A percentile compares a stretch with the other conserved stretches of the same genome.
These are phyloP conservation scores for Solanum chaucha DNA, from an alignment of 257 asterid species.

Conservation along the genomic window DNA sequence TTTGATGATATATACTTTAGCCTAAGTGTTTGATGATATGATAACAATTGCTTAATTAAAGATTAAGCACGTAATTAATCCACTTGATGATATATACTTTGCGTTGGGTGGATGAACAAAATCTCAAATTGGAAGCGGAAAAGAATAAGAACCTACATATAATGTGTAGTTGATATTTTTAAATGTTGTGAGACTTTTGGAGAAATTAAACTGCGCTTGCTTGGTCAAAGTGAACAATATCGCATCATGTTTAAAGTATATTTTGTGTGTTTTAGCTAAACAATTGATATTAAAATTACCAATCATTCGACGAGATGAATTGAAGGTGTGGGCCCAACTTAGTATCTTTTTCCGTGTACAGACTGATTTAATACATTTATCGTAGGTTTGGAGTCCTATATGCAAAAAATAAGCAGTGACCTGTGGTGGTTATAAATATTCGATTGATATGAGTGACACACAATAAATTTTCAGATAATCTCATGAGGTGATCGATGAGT, in stretches of 20 bases:
- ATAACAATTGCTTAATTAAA: not conserved
- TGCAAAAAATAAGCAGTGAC: not conserved
- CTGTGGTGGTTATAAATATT: not conserved
- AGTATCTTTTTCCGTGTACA: not conserved
- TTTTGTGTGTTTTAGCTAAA: not conserved
- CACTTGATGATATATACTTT: not conserved
- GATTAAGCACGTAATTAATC: not conserved
- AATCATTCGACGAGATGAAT: not conserved
- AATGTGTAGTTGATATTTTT: not conserved
- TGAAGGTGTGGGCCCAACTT: not conserved
- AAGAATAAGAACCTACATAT: not conserved
- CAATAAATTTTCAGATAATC: not conserved
- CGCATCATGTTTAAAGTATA: not conserved
- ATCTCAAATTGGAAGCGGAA: not conserved
- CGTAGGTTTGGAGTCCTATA: not conserved
- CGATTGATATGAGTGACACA: not conserved
- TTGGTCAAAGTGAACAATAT: not conserved
- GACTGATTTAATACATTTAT: not conserved
- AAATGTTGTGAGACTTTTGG: not conserved
- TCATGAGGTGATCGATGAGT: not conserved
- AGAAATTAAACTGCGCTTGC: rapidly evolving
- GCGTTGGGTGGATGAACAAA: not conserved
- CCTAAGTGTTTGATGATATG: not conserved
- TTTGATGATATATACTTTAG: not conserved
- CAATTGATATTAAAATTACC: not conserved